These are phyloP conservation scores for Clohesyomyces aquaticus DNA, from an alignment of 495 filamentous ascomycete genomes.

Conservation along the genomic window DNA sequence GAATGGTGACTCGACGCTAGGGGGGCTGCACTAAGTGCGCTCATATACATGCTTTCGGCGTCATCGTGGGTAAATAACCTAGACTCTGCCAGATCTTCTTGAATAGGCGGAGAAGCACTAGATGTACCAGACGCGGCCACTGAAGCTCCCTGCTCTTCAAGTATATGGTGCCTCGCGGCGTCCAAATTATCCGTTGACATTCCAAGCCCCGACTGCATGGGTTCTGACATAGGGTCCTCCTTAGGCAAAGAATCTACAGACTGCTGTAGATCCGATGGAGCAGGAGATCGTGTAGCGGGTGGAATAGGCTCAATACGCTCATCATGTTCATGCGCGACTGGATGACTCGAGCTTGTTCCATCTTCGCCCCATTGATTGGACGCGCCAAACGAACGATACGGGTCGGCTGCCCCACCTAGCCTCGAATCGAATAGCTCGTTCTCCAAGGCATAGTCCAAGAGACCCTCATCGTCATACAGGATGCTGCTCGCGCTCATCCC, in stretches of 20 bases:
- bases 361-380: conserved; percentile 8
- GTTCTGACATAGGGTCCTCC: not conserved
- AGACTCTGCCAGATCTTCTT: conserved; percentile 61
- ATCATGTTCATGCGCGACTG: not conserved
- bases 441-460: conserved; percentile 34
- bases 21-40: conserved; percentile 58
- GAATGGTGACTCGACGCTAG: conserved; percentile 8
- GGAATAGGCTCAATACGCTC: not conserved
- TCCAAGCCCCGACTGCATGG: not conserved
- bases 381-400: not conserved
- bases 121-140: not conserved
- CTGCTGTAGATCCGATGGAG: conserved; percentile 1
- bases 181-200: conserved; percentile 28
- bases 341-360: conserved; percentile 21
- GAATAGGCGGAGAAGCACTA: conserved; percentile 15
- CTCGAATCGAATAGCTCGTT: conserved; percentile 28
- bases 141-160: conserved; percentile 4
- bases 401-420: not conserved
- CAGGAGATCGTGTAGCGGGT: not conserved
- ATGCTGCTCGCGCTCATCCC: conserved; percentile 32
- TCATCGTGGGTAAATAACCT: conserved; percentile 87
- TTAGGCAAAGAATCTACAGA: not conserved
- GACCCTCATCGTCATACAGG: conserved; percentile 36
- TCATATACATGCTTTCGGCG: conserved; percentile 96
- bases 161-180: conserved; percentile 10